Evolutionary conservation across 495 filamentous ascomycete genomes (phyloP).

Genomic region (Aspergillus kassunensis): DNA sequence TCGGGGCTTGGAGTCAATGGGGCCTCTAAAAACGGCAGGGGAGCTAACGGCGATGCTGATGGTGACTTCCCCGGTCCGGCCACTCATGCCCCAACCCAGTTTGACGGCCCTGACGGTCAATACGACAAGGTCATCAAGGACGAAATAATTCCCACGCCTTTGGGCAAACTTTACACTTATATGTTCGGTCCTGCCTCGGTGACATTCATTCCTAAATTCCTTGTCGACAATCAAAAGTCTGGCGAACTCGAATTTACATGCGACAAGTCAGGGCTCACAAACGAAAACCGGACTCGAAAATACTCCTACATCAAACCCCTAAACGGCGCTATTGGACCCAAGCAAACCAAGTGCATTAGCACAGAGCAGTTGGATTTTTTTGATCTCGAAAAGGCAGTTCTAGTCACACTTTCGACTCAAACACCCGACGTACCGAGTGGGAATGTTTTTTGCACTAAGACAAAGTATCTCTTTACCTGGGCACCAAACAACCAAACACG

Average conservation of each 20-base stretch:
- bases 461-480: conserved; percentile 92
- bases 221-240: conserved; percentile 83
- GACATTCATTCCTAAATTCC: conserved; percentile 77
- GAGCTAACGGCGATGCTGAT: conserved; percentile 37
- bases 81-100: conserved; percentile 79
- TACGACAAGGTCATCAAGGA: conserved; percentile 84
- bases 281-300: conserved; percentile 65
- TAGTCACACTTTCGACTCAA: conserved; percentile 73
- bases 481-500: conserved; percentile 78
- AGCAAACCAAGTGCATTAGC: conserved; percentile 90
- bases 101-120: conserved; percentile 68
- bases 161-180: conserved; percentile 87
- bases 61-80: conserved; percentile 84
- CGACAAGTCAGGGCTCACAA: conserved; percentile 70
- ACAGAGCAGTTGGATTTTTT: conserved; percentile 75
- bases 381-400: conserved; percentile 83
- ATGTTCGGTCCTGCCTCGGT: conserved; percentile 78
- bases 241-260: conserved; percentile 78
- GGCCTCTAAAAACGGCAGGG: conserved; percentile 51
- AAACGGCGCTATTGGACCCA: conserved; percentile 78
- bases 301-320: conserved; percentile 94
- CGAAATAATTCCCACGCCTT: conserved; percentile 78
- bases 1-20: conserved; percentile 28
- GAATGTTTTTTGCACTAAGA: conserved; percentile 86
- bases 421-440: conserved; percentile 95